Evolutionary conservation across 352 stramenopile genomes (phyloP), one percentile per base, ranked within the genome.

Genomic region (Phytophthora colocasiae): DNA sequence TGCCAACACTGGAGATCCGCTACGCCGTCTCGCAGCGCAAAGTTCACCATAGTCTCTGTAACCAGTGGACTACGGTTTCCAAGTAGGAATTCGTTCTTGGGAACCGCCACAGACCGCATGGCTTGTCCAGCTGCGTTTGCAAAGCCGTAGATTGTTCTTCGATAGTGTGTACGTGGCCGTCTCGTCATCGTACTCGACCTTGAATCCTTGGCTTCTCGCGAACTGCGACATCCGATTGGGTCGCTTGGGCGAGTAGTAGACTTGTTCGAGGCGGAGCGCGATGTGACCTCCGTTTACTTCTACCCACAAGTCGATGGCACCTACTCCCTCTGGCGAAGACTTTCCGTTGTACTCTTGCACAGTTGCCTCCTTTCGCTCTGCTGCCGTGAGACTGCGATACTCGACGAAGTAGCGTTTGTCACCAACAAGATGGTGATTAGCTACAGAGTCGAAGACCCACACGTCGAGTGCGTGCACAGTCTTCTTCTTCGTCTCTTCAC

Each of bases 321-420:
- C 27, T 31, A 31, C 27, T 31, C 27, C 27, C 10, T n/a, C n/a
- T n/a, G n/a, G n/a, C n/a, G n/a, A n/a, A n/a, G n/a, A n/a, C n/a
- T n/a, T n/a, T n/a, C n/a, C n/a, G n/a, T n/a, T n/a, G n/a, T n/a
- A n/a, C n/a, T n/a, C n/a, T n/a, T n/a, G n/a, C n/a, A n/a, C n/a
- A n/a, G n/a, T n/a, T n/a, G n/a, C n/a, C n/a, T n/a, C n/a, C n/a
- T n/a, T n/a, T n/a, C n/a, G n/a, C n/a, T n/a, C n/a, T n/a, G n/a
- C n/a, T n/a, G n/a, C n/a, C n/a, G n/a, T n/a, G n/a, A n/a, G n/a
- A n/a, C n/a, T 52, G 45, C 45, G 45, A 40, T 52, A 36, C 10
- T 52, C 26, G 3, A 36, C 45, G 22, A 56, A 63, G 36, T 56
- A 63, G 6, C 24, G 51, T 12, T 58, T 58, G n/a, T 40, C 39